phyloP scores from a whole-genome alignment of 495 filamentous ascomycete species.

The Evernia prunastri region DNA sequence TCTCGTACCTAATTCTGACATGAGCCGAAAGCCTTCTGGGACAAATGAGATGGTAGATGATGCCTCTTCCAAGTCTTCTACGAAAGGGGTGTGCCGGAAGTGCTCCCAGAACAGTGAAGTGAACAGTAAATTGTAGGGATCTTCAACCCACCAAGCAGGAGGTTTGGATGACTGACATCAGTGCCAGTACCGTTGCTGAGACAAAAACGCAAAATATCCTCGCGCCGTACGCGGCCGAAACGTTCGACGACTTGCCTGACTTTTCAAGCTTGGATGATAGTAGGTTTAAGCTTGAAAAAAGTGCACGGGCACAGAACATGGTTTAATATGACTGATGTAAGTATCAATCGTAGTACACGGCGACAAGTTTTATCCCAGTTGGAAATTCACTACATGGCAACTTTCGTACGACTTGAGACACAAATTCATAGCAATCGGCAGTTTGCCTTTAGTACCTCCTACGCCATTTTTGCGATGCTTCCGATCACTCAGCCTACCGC shows the following conservation, averaged over 20 bases:
- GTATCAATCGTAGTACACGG: too few relatives aligned
- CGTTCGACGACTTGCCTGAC: background rate
- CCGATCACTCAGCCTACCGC: too few relatives aligned
- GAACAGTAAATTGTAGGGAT: background rate
- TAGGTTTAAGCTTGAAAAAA: too few relatives aligned
- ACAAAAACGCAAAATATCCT: background rate
- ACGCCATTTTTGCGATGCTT: too few relatives aligned
- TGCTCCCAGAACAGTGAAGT: background rate
- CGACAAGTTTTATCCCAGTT: too few relatives aligned
- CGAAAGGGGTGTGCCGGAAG: background rate
- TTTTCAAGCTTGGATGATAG: background rate
- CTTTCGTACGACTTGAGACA: too few relatives aligned
- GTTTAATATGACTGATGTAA: too few relatives aligned
- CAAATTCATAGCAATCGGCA: too few relatives aligned
- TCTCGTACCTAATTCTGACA: background rate
- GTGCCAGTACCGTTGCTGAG: background rate
- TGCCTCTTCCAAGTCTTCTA: background rate
- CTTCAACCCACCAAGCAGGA: background rate
- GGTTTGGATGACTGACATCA: background rate
- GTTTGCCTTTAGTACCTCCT: too few relatives aligned
- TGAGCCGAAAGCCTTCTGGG: background rate
- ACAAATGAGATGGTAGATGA: background rate
- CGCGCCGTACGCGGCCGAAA: background rate
- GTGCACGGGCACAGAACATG: too few relatives aligned
- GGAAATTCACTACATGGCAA: too few relatives aligned